Percentiles rank a stretch among this genome's conserved stretches.
phyloP scores from a whole-genome alignment of 176 grass and related monocot genomes.

The Bromus sterilis region DNA sequence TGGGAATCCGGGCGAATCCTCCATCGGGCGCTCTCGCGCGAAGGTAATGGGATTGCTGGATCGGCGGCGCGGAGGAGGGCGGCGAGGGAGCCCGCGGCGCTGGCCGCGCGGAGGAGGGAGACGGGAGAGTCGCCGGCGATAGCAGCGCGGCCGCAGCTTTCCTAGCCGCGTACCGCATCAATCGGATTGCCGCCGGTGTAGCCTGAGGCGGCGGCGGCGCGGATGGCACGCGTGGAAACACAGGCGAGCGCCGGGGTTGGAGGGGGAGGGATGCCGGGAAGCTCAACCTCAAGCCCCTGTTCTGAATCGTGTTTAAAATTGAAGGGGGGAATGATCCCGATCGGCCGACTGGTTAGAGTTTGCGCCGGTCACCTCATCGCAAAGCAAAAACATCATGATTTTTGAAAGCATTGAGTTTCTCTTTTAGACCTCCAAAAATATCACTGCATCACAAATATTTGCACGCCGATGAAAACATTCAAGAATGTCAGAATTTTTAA shows the following conservation, averaged over 20 bases:
- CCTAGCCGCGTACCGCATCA: slow-evolving; percentile 9
- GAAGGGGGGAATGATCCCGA: too few species aligned
- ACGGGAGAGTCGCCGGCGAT: neutral
- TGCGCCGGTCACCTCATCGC: too few species aligned
- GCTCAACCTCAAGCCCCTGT: too few species aligned
- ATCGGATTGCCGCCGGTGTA: neutral
- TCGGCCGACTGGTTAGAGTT: too few species aligned
- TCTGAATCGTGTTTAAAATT: too few species aligned
- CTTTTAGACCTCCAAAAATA: too few species aligned
- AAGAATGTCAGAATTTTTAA: too few species aligned
- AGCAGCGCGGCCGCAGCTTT: slow-evolving; percentile 1
- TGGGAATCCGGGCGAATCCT: neutral
- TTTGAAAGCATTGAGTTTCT: too few species aligned
- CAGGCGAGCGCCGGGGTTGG: neutral
- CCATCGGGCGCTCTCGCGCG: neutral
- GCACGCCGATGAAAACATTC: too few species aligned
- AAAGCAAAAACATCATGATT: too few species aligned
- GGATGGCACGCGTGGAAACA: neutral
- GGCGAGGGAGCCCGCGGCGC: neutral
- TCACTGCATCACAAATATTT: too few species aligned
- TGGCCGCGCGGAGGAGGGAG: neutral
- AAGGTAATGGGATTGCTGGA: neutral
- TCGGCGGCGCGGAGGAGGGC: neutral
- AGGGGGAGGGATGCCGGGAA: neutral
- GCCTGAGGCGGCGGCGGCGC: neutral